Base-by-base conservation (phyloP, 208 protist species). In the Phytomonas francai region DNA sequence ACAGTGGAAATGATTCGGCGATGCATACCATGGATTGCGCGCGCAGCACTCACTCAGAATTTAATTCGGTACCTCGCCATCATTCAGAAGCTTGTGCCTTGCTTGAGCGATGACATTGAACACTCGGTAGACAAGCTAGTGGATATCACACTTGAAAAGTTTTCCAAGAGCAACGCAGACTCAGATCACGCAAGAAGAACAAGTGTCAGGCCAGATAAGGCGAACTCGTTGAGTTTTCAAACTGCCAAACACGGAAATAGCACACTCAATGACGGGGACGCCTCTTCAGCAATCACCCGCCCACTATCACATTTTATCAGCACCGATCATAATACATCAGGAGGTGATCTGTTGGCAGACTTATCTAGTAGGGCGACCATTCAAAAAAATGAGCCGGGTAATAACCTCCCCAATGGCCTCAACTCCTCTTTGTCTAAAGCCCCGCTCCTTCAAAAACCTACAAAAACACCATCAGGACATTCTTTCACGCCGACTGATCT, bases 1-100 rank as follows among this genome's bases (percentile, higher is more conserved):
- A 79, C 91, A 28, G 86, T 86, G 65, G 79, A 85, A 59, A 70
- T 94, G 36, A 79, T 94, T 0, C 77, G 79, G 42, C 87, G 84
- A 31, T 92, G 86, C 63, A 67, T 96, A 61, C 80, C 85, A 22
- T 76, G 83, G 54, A 71, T 96, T 42, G 63, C 60, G 54, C 71
- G 83, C 65, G 91, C 88, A 28, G 70, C 79, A 34, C 79, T 96
- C 31, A 87, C 85, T 12, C 74, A 68, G 27, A 56, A 84, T 30
- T 80, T 96, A 32, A 86, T 94, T 12, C 58, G 74, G 12, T 86
- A 85, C 67, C 71, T 89, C 14, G 62, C 70, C 31, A 67, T 74
- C 16, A 81, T 96, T 19, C 78, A 91, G 70, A 54, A 77, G 58
- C 61, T 73, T 16, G 70, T 86, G 4, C 86, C 86, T 32, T 65